phyloP scores from a whole-genome alignment of 208 protist species.

The Acanthamoeba sp. region DNA sequence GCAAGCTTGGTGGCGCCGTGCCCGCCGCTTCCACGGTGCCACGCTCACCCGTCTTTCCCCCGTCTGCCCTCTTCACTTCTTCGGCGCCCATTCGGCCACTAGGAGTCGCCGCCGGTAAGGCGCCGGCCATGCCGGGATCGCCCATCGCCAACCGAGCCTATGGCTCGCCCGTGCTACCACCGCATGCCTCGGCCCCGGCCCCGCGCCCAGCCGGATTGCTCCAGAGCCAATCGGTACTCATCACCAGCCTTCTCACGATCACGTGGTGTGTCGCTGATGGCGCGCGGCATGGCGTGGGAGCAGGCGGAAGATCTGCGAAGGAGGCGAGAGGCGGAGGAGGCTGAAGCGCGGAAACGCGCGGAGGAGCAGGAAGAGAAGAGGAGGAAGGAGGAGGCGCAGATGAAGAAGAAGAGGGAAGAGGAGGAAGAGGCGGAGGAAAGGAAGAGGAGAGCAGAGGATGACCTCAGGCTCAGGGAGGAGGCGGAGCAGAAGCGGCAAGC shows the following conservation, averaged over 20 bases:
- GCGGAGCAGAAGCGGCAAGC: neutral
- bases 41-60: too few species aligned
- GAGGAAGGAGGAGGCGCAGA: neutral
- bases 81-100: neutral
- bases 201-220: too few species aligned
- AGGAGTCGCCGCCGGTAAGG: neutral
- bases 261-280: neutral
- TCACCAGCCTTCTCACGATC: too few species aligned
- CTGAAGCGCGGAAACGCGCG: neutral
- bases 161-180: too few species aligned
- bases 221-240: too few species aligned
- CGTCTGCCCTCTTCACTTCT: too few species aligned
- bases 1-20: too few species aligned
- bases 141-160: neutral
- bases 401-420: neutral
- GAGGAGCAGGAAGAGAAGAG: neutral
- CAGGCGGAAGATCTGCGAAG: neutral
- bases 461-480: neutral
- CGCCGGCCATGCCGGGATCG: constrained; percentile 16
- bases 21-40: too few species aligned
- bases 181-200: too few species aligned
- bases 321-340: neutral
- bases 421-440: neutral
- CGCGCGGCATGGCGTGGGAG: neutral
- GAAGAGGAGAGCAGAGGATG: neutral